Evolutionary conservation across 345 rosid genomes (phyloP).

Genomic region (Ricinus communis): DNA sequence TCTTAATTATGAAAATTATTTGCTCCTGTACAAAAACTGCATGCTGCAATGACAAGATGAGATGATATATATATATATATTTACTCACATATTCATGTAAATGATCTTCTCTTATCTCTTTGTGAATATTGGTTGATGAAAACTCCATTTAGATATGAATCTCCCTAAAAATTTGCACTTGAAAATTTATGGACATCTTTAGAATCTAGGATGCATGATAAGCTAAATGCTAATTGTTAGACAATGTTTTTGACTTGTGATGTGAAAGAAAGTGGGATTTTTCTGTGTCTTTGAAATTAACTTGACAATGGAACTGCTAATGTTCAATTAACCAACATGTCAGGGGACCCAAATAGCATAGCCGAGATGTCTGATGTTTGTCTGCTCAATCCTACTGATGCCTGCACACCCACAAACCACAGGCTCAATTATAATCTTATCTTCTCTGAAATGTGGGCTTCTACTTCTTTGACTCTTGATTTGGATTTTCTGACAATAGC

Average conservation of each 20-base stretch:
- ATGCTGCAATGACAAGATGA: no score
- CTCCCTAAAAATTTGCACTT: no score
- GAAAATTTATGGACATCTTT: no score
- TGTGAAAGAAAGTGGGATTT: constrained; percentile 11
- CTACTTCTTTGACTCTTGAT: constrained; percentile 28
- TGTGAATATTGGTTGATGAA: no score
- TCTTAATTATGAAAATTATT: no score
- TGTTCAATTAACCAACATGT: constrained; percentile 4
- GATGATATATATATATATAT: no score
- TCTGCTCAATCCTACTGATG: constrained; percentile 14
- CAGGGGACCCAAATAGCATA: constrained; percentile 23
- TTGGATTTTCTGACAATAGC: constrained; percentile 16
- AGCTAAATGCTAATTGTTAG: no score
- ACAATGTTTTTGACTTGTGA: background rate
- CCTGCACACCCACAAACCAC: constrained; percentile 19
- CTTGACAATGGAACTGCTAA: background rate
- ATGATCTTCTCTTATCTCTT: no score
- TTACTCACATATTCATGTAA: no score
- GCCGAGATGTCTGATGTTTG: constrained; percentile 29
- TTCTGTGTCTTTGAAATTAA: background rate
- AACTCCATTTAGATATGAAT: no score
- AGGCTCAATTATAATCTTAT: constrained; percentile 26
- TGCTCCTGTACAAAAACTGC: no score
- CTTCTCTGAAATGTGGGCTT: constrained; percentile 29
- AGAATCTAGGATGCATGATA: no score